Percentiles rank a stretch among this genome's conserved stretches.
These are phyloP conservation scores for Syncephalastrum sp. DNA, from an alignment of 371 early-diverging fungal species.

Conservation along the genomic window DNA sequence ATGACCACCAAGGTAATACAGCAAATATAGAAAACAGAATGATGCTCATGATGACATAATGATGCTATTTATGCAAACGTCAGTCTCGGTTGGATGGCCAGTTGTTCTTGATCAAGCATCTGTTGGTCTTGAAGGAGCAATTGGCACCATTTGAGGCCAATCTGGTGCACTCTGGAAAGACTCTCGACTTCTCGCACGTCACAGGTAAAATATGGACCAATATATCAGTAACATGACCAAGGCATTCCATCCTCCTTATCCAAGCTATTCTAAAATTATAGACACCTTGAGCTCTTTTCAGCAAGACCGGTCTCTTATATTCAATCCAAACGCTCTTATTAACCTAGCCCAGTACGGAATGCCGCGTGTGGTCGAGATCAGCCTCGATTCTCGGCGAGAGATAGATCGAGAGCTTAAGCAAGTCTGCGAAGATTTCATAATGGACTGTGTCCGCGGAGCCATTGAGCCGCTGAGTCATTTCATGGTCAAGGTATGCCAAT, in stretches of 20 bases:
- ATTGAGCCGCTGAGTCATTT: conserved; percentile 70
- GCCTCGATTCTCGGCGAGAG: conserved; percentile 57
- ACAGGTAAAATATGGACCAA: conserved; percentile 37
- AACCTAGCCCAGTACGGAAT: conserved; percentile 60
- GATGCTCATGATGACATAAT: not conserved
- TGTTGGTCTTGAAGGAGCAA: conserved; percentile 79
- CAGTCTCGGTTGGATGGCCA: conserved; percentile 69
- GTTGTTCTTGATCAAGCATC: conserved; percentile 79
- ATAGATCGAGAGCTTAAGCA: conserved; percentile 71
- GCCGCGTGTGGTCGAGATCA: conserved; percentile 58
- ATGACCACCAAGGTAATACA: conserved; percentile 29
- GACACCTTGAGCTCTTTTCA: conserved; percentile 42
- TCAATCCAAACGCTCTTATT: conserved; percentile 48
- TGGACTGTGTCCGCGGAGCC: conserved; percentile 59
- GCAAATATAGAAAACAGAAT: not conserved
- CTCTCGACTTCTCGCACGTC: conserved; percentile 66
- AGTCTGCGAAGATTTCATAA: conserved; percentile 76
- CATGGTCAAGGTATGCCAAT: conserved; percentile 58
- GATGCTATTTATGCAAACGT: not conserved
- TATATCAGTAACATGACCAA: conserved; percentile 16
- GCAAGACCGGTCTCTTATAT: conserved; percentile 39
- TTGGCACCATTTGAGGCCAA: conserved; percentile 75
- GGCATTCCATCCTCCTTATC: not conserved
- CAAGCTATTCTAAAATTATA: conserved; percentile 4
- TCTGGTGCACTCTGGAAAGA: conserved; percentile 69